phyloP scores from a whole-genome alignment of 495 filamentous ascomycete genomes.

The Xylaria cubensis region DNA sequence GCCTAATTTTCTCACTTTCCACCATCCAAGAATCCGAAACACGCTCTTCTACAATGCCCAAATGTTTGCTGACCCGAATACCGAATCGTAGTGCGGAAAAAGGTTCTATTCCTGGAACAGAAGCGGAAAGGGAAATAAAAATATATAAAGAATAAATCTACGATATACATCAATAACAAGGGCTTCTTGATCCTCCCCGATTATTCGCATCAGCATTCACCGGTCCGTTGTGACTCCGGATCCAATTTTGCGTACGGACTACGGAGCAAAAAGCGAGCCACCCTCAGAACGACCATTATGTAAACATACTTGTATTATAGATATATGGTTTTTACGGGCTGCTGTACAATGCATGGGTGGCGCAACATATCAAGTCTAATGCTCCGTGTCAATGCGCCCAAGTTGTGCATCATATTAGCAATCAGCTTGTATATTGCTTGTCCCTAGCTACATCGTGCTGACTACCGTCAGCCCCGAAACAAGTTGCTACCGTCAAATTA shows the following conservation, averaged over 20 bases:
- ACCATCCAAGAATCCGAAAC: not conserved
- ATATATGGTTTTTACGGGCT: not conserved
- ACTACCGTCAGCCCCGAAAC: not conserved
- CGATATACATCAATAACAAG: slow-evolving; percentile 22
- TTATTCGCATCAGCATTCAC: not conserved
- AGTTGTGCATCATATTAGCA: slow-evolving; percentile 11
- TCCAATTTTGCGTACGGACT: not conserved
- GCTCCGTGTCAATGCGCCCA: not conserved
- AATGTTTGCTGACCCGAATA: slow-evolving; percentile 2
- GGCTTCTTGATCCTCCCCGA: slow-evolving; percentile 6
- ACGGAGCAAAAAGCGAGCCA: not conserved
- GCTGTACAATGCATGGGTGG: not conserved
- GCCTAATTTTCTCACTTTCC: not conserved
- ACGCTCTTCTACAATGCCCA: not conserved
- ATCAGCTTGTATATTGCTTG: slow-evolving; percentile 13
- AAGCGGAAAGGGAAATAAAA: slow-evolving; percentile 63
- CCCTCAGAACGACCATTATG: slow-evolving; percentile 11
- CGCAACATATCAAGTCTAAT: slow-evolving; percentile 5
- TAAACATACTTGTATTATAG: slow-evolving; percentile 29
- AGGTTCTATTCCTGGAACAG: slow-evolving; percentile 92
- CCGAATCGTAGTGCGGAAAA: slow-evolving; percentile 68
- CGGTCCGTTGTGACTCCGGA: not conserved
- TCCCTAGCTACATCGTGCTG: not conserved
- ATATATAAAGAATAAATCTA: slow-evolving; percentile 6
- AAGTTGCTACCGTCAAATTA: not conserved